These are phyloP conservation scores for Selaginella tamariscina DNA, from an alignment of 75 land plant genomes.

Conservation along the genomic window DNA sequence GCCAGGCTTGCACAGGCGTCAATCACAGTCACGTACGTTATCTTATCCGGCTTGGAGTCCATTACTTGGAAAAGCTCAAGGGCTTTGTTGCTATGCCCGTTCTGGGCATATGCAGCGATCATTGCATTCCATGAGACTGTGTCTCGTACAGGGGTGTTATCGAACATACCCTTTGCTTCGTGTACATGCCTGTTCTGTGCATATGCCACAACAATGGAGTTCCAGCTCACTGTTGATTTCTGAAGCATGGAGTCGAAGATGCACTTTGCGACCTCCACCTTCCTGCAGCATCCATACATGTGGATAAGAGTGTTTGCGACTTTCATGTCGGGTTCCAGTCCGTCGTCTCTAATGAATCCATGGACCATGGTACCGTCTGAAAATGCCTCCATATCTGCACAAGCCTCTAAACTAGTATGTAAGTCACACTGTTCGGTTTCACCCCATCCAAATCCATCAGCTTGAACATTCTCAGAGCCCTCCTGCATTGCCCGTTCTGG, in stretches of 20 bases:
- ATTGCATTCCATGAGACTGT: neutral
- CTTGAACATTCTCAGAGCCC: neutral
- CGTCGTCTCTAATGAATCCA: neutral
- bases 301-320: neutral
- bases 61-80: neutral
- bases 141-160: neutral
- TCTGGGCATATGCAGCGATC: neutral
- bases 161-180: neutral
- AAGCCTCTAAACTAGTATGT: neutral
- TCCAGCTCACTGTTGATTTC: neutral
- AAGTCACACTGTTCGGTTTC: slow-evolving; percentile 16
- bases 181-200: neutral
- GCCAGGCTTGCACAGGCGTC: neutral
- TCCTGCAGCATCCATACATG: neutral
- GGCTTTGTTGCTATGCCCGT: neutral
- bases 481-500: neutral
- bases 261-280: neutral
- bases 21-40: neutral
- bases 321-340: neutral
- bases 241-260: neutral
- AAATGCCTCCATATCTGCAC: neutral
- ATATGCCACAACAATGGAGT: neutral
- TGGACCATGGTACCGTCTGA: neutral
- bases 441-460: slow-evolving; percentile 26
- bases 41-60: neutral